phyloP scores from a whole-genome alignment of 2,329 filamentous ascomycete genomes.

The Fusarium abutilonis region DNA sequence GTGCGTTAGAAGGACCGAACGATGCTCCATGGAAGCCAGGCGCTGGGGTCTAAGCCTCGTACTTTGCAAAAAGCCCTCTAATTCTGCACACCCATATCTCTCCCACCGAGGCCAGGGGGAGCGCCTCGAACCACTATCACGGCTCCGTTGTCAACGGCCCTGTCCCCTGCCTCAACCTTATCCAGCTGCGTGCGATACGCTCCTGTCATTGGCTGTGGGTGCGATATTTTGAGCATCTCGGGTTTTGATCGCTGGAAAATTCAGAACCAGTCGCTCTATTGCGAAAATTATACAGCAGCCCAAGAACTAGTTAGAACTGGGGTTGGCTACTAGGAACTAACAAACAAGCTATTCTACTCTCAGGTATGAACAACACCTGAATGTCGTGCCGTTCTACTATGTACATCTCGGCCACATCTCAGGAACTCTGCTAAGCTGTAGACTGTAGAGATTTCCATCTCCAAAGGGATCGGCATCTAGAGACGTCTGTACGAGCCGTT shows the following conservation, averaged over 20 bases:
- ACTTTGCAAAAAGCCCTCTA: conserved; percentile 44
- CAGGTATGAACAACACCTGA: conserved; percentile 14
- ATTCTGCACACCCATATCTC: conserved; percentile 26
- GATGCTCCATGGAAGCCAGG: conserved; percentile 44
- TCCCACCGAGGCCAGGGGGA: conserved; percentile 18
- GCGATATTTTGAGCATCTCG: conserved; percentile 17
- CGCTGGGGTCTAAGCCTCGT: conserved; percentile 44
- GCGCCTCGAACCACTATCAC: conserved; percentile 22
- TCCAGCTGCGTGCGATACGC: conserved; percentile 6
- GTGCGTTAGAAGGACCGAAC: conserved; percentile 47
- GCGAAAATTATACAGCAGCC: conserved; percentile 12
- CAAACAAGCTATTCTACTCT: conserved; percentile 11
- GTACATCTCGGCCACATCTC: conserved; percentile 1
- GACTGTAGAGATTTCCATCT: neutral
- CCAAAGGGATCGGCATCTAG: neutral
- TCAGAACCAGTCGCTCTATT: conserved; percentile 28
- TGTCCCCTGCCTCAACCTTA: conserved; percentile 36
- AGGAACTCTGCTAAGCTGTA: neutral
- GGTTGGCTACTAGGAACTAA: conserved; percentile 9
- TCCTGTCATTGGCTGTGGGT: conserved; percentile 22
- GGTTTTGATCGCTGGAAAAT: conserved; percentile 29
- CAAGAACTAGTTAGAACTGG: conserved; percentile 2
- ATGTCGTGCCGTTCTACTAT: neutral
- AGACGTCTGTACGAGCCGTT: neutral
- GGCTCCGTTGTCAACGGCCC: conserved; percentile 22